Conservation (phyloP, 176 grass and related monocot genomes). For the Oryza glaberrima region DNA sequence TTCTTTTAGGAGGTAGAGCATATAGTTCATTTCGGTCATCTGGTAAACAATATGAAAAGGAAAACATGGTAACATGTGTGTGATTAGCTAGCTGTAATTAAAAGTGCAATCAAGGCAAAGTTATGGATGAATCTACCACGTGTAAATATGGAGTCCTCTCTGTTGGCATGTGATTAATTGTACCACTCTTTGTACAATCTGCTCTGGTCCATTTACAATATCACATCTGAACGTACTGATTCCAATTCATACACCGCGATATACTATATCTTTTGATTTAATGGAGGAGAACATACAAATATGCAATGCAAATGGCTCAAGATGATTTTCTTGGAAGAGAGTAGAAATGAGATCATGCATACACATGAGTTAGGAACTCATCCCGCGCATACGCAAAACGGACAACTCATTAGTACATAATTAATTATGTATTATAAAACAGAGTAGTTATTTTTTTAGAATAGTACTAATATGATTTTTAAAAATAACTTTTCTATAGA, state of each 20-base stretch:
- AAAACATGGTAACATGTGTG: no score
- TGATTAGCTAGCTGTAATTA: neutral
- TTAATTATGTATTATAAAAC: no score
- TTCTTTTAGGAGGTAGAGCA: no score
- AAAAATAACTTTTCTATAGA: no score
- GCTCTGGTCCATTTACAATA: neutral
- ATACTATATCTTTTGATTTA: neutral
- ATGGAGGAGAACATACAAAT: neutral
- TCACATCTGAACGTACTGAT: neutral
- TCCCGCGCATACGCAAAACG: no score
- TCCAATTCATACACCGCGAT: neutral
- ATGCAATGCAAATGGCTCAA: neutral
- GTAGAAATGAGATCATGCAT: neutral
- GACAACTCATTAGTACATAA: no score
- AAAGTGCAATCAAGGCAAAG: neutral
- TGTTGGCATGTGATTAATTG: neutral
- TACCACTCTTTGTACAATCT: neutral
- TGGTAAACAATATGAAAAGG: no score
- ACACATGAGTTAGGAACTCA: no score
- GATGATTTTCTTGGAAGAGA: neutral
- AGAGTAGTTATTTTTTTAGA: no score
- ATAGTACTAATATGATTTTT: no score
- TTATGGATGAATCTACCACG: neutral
- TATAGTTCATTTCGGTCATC: no score
- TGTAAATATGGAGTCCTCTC: neutral